Percentiles rank a stretch among this genome's conserved stretches.
Evolutionary conservation across 2,329 filamentous ascomycete species (phyloP).

Genomic region (Penicillium sp.): DNA sequence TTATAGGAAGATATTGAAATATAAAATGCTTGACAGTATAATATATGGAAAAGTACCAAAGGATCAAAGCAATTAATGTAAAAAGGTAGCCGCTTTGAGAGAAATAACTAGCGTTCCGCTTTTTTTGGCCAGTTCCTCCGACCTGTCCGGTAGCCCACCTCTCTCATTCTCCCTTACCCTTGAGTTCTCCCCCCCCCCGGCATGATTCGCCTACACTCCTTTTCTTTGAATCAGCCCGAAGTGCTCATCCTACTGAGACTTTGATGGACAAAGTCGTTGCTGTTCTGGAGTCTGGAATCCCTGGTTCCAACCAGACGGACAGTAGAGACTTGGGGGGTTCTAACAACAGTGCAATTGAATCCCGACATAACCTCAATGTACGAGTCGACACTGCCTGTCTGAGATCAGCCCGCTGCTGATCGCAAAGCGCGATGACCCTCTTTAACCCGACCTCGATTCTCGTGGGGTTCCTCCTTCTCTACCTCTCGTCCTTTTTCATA

Average conservation of each 20-base stretch:
- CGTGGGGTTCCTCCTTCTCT: slow-evolving; percentile 73
- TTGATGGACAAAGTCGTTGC: slow-evolving; percentile 6
- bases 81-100: slow-evolving; percentile 8
- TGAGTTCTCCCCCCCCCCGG: slow-evolving; percentile 1
- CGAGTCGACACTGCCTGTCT: slow-evolving; percentile 12
- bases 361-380: slow-evolving; percentile 14
- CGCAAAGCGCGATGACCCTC: slow-evolving; percentile 38
- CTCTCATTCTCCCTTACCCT: slow-evolving; percentile 17
- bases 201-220: slow-evolving; percentile 9
- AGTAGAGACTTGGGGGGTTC: slow-evolving; percentile 6
- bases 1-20: not conserved
- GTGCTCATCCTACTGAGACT: slow-evolving; percentile 8
- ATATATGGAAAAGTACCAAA: not conserved
- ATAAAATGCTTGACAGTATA: not conserved
- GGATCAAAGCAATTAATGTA: not conserved
- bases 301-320: slow-evolving; percentile 6
- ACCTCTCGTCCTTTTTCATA: slow-evolving; percentile 82
- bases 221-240: slow-evolving; percentile 8
- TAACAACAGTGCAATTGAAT: slow-evolving; percentile 6
- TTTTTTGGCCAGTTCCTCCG: slow-evolving; percentile 15
- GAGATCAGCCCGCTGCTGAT: slow-evolving; percentile 27
- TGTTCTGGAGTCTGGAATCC: slow-evolving; percentile 7
- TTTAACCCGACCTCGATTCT: slow-evolving; percentile 68
- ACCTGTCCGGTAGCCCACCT: slow-evolving; percentile 16
- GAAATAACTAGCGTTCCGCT: slow-evolving; percentile 16